These are phyloP conservation scores for Cytospora piceae DNA, from an alignment of 2,329 filamentous ascomycete genomes.

Conservation along the genomic window DNA sequence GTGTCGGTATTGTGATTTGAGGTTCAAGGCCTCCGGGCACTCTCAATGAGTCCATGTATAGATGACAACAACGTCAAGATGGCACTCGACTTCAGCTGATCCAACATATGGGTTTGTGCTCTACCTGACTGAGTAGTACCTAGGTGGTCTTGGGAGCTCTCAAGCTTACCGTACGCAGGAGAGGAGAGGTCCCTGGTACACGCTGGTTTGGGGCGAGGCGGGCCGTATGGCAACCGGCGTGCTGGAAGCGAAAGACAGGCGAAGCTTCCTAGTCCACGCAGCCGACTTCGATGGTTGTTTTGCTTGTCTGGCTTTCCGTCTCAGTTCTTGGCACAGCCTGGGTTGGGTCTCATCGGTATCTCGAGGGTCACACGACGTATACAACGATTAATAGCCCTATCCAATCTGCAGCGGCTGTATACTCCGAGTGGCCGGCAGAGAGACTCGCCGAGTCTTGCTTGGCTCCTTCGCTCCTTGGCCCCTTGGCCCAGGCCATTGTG, in stretches of 20 bases:
- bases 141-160: background rate
- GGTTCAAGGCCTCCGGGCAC: no score
- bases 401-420: background rate
- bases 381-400: constrained; percentile 31
- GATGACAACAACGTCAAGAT: background rate
- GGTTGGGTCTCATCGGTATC: background rate
- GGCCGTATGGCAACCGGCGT: background rate
- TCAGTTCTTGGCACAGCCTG: background rate
- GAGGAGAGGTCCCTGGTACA: background rate
- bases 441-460: constrained; percentile 16
- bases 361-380: constrained; percentile 38
- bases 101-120: background rate
- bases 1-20: no score
- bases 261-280: background rate
- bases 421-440: background rate
- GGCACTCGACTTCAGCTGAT: background rate
- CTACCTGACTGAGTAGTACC: background rate
- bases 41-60: no score
- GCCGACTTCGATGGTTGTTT: background rate
- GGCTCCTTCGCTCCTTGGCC: constrained; percentile 11
- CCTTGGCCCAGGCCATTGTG: constrained; percentile 6
- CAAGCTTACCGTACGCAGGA: background rate
- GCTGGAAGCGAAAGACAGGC: no score
- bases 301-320: background rate
- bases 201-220: background rate